These are phyloP conservation scores for Tylopilus plumbeoviolaceoides DNA, from an alignment of 768 basidiomycete genomes.

Conservation along the genomic window DNA sequence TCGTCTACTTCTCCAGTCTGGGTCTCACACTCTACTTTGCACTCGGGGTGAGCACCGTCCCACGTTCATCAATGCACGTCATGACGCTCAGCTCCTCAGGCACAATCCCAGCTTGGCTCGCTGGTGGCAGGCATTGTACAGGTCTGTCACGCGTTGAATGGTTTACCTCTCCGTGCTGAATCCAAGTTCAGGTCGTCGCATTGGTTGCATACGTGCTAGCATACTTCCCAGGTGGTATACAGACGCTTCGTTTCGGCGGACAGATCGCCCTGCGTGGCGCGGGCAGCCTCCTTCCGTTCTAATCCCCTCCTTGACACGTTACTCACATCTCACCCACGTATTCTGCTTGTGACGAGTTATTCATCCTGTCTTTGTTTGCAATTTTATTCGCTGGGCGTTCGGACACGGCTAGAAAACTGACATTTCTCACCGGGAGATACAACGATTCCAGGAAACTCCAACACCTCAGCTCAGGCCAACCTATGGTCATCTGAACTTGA, in stretches of 20 bases:
- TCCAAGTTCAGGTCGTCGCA: slow-evolving; percentile 56
- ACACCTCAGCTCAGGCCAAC: too few species aligned
- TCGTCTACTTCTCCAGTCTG: slow-evolving; percentile 79
- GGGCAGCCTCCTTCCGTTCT: slow-evolving; percentile 77
- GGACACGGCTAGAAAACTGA: not conserved
- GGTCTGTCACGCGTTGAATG: slow-evolving; percentile 32
- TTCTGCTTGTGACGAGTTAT: slow-evolving; percentile 1
- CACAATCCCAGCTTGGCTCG: slow-evolving; percentile 82
- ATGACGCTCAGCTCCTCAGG: slow-evolving; percentile 36
- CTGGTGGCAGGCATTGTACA: slow-evolving; percentile 80
- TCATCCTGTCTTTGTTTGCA: slow-evolving; percentile 6
- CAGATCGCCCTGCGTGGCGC: slow-evolving; percentile 82
- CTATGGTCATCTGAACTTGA: too few species aligned
- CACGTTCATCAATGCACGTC: too few species aligned
- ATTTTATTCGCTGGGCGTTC: not conserved
- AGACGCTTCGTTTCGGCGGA: slow-evolving; percentile 76
- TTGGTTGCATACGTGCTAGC: slow-evolving; percentile 87
- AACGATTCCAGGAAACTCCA: not conserved
- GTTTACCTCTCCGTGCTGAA: not conserved
- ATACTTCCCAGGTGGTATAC: slow-evolving; percentile 90
- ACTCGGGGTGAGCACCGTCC: slow-evolving; percentile 56
- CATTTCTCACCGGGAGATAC: not conserved
- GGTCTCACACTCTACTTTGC: slow-evolving; percentile 90
- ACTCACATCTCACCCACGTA: not conserved
- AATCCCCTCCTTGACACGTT: slow-evolving; percentile 10